These are phyloP conservation scores for Rhipidocladum racemiflorum DNA, from an alignment of 176 grass and related monocot genomes.

Conservation along the genomic window DNA sequence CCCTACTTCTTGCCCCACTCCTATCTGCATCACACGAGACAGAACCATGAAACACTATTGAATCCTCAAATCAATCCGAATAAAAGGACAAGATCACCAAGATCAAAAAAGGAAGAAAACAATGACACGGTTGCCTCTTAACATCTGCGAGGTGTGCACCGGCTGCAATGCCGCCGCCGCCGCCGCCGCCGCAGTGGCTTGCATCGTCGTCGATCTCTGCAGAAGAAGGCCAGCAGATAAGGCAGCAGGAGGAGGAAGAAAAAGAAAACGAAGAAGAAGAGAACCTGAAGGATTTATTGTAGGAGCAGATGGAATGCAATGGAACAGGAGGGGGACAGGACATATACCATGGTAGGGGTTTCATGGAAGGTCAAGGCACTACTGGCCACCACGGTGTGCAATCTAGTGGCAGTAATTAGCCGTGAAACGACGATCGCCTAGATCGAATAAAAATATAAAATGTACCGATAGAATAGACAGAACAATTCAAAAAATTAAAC, in stretches of 20 bases:
- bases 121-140: constrained; percentile 24
- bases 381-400: too few relatives aligned
- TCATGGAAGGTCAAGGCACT: too few relatives aligned
- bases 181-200: background rate
- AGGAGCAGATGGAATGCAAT: background rate
- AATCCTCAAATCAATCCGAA: background rate
- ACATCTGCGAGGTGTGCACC: background rate
- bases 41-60: background rate
- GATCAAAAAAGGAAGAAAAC: background rate
- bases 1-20: background rate
- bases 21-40: constrained; percentile 24
- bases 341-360: background rate
- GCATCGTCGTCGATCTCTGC: background rate
- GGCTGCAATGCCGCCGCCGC: background rate
- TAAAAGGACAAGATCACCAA: background rate
- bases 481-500: too few relatives aligned
- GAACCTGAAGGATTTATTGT: background rate
- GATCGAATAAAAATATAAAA: too few relatives aligned
- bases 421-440: too few relatives aligned
- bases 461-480: too few relatives aligned
- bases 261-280: too few relatives aligned
- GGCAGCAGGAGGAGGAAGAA: background rate
- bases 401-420: too few relatives aligned
- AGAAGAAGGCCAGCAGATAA: background rate
- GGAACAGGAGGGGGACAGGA: background rate